Conservation (phyloP, 1,284 basidiomycete genomes). For the Porogramme epimiltina region DNA sequence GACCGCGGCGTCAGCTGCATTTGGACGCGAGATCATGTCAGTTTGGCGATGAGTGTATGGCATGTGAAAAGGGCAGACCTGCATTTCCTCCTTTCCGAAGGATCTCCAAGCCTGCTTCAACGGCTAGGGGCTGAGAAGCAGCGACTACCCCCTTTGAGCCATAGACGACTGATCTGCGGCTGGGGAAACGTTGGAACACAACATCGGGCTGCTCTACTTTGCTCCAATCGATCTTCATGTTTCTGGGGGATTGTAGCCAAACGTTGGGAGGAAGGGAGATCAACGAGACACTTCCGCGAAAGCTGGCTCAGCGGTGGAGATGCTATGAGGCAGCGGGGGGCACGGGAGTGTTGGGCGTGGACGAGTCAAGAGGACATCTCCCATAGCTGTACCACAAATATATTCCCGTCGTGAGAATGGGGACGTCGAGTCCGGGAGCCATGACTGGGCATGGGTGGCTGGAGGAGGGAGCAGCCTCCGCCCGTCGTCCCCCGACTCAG, state of each 20-base stretch:
- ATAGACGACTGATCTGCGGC: constrained; percentile 77
- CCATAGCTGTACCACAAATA: not conserved
- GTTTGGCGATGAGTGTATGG: not conserved
- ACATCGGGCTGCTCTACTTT: constrained; percentile 65
- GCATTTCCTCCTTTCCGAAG: constrained; percentile 91
- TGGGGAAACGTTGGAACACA: constrained; percentile 62
- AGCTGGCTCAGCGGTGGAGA: not conserved
- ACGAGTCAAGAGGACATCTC: not conserved
- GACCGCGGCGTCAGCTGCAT: constrained; percentile 75
- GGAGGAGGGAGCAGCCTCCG: no score
- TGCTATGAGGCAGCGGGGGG: not conserved
- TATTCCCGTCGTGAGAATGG: not conserved
- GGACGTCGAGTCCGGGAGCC: not conserved
- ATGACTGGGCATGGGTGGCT: no score
- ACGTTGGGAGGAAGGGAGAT: no score
- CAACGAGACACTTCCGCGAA: no score
- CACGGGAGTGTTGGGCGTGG: no score
- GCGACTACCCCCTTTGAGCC: constrained; percentile 88
- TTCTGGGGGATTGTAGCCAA: not conserved
- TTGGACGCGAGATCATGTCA: not conserved
- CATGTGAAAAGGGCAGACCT: constrained; percentile 42
- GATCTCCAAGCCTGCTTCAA: constrained; percentile 88
- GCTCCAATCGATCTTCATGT: constrained; percentile 62
- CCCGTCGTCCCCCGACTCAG: no score
- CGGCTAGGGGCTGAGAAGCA: constrained; percentile 89